These are phyloP conservation scores for Myotisia sp. DNA, from an alignment of 2,329 filamentous ascomycete species.

Conservation along the genomic window DNA sequence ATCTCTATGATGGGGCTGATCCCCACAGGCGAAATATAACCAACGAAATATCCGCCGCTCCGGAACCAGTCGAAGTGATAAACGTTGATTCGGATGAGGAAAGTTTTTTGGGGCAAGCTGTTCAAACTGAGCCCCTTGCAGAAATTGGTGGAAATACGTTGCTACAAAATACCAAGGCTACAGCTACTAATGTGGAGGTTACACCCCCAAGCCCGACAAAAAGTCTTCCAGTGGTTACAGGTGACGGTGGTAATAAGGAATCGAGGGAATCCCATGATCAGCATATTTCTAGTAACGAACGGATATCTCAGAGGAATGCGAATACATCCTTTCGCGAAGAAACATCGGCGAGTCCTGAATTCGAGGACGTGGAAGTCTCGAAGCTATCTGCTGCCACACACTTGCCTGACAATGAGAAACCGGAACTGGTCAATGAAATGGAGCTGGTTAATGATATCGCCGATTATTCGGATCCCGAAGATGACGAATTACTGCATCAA, in stretches of 20 bases:
- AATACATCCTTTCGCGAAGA: slow-evolving; percentile 3
- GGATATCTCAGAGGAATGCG: no score
- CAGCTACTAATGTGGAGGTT: no score
- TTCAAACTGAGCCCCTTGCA: not conserved
- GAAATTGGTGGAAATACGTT: not conserved
- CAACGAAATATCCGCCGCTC: slow-evolving; percentile 10
- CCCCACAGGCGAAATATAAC: slow-evolving; percentile 17
- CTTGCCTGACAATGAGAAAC: not conserved
- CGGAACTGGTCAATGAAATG: not conserved
- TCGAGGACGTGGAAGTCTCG: slow-evolving; percentile 36
- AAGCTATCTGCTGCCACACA: slow-evolving; percentile 1
- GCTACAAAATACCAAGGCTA: not conserved
- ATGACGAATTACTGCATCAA: slow-evolving; percentile 74
- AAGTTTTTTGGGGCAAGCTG: no score
- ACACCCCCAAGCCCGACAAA: no score
- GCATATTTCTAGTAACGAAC: no score
- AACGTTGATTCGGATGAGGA: slow-evolving; percentile 8
- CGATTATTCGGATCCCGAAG: slow-evolving; percentile 73
- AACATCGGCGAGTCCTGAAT: slow-evolving; percentile 35
- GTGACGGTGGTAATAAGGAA: no score
- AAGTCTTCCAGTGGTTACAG: no score
- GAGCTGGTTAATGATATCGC: slow-evolving; percentile 10
- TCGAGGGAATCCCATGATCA: no score
- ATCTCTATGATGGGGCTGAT: slow-evolving; percentile 10
- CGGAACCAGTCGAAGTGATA: slow-evolving; percentile 9